Evolutionary conservation across 2,329 filamentous ascomycete genomes (phyloP), one percentile per base, ranked within the genome.

Genomic region (Claviceps sorghi): DNA sequence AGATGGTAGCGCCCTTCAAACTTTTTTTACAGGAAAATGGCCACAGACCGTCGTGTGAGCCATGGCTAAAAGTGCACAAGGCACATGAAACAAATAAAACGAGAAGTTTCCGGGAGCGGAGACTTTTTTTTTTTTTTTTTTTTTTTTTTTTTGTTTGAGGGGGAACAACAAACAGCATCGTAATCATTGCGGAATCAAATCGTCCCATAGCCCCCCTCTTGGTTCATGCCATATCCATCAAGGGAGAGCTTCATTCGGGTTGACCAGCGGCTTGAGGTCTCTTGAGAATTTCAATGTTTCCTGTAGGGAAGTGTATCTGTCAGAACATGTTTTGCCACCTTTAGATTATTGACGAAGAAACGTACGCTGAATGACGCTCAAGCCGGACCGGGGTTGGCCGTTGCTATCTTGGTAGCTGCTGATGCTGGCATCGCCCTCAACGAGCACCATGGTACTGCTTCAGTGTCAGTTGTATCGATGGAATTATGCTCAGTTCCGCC

Each of bases 291-390:
- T 75, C 72, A 13, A 75, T 64, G 59, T 53, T 66, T 59, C 72
- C 72, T 74, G 55, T 17, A 43, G 29, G 5, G 6, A 17, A 17
- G 19, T 17, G 19, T 17, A n/a, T 17, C 15, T 22, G 26, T 50
- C 19, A 48, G 47, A 19, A 11, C 11, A 52, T 43, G 9, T 45
- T 1, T 36, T 45, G 40, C 17, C 13, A 42, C n/a, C 13, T 17
- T 15, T 46, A 13, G 17, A 10, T 8, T 46, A 13, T 30, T 15
- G 19, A 38, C 29, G 9, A 21, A 22, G 29, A 45, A 46, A 76
- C 86, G 63, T 81, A 95, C 91, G 83, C 72, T 95, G 88, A 49
- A 84, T 68, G 61, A 97, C 74, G 68, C 74, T 90, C 62, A 96
- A 66, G 49, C 71, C 64, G 52, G 69, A 78, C 59, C 74, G 75